A percentile compares a stretch with the other conserved stretches of the same genome.
phyloP scores from a whole-genome alignment of 1,284 basidiomycete genomes.

The Trichosporon sp. region DNA sequence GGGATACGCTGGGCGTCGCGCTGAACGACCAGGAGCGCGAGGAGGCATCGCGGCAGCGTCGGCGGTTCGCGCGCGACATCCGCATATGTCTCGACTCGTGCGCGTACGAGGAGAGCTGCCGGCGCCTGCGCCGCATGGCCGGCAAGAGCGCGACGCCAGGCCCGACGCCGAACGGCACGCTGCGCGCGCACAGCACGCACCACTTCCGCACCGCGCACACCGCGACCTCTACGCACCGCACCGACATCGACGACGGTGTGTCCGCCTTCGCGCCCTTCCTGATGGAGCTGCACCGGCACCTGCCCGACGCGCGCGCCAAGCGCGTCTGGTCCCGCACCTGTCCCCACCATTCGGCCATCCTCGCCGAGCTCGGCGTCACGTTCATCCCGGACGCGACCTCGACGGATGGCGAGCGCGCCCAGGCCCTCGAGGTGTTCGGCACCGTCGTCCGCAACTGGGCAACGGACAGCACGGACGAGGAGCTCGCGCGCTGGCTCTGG shows the following conservation, averaged over 20 bases:
- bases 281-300: conserved; percentile 38
- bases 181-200: conserved; percentile 3
- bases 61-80: conserved; percentile 41
- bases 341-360: conserved; percentile 42
- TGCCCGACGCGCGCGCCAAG: conserved; percentile 39
- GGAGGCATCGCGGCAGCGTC: conserved; percentile 36
- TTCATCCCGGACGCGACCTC: conserved; percentile 33
- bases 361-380: conserved; percentile 39
- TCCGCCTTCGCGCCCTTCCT: conserved; percentile 43
- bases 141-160: neutral
- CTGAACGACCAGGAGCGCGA: conserved; percentile 38
- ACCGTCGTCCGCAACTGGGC: conserved; percentile 41
- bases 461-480: conserved; percentile 39
- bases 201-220: neutral
- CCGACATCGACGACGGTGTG: conserved; percentile 18
- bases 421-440: conserved; percentile 44
- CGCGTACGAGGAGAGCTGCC: conserved; percentile 32
- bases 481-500: conserved; percentile 43
- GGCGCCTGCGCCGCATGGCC: conserved; percentile 26
- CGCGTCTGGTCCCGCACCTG: conserved; percentile 42
- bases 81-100: conserved; percentile 40
- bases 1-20: conserved; percentile 17
- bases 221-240: neutral
- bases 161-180: neutral
- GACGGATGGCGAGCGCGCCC: conserved; percentile 36